A percentile compares a stretch with the other conserved stretches of the same genome.
phyloP scores from a whole-genome alignment of 1,139 yeast species.

The Blastobotrys illinoisensis region DNA sequence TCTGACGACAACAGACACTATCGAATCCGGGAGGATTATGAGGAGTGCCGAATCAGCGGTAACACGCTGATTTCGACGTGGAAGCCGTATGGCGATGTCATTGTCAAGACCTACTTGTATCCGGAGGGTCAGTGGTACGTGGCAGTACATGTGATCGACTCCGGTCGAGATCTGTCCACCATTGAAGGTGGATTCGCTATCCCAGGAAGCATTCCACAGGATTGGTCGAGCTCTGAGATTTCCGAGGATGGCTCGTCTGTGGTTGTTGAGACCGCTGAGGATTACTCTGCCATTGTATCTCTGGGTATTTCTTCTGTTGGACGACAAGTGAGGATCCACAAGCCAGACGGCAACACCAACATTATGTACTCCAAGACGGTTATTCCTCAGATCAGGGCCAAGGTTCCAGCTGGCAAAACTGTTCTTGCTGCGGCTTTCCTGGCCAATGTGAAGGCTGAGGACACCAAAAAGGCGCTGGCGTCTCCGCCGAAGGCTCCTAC shows the following conservation, averaged over 20 bases:
- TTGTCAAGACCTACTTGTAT: slow-evolving; percentile 27
- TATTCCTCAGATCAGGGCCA: slow-evolving; percentile 21
- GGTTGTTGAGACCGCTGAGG: slow-evolving; percentile 10
- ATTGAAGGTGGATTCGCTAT: slow-evolving; percentile 22
- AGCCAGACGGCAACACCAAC: slow-evolving; percentile 32
- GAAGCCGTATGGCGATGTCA: slow-evolving; percentile 26
- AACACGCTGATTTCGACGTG: slow-evolving; percentile 25
- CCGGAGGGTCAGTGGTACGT: slow-evolving; percentile 26
- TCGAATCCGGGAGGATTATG: slow-evolving; percentile 18
- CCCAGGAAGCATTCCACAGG: slow-evolving; percentile 14
- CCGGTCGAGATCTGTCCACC: slow-evolving; percentile 14
- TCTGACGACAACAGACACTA: slow-evolving; percentile 18
- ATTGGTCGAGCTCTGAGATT: slow-evolving; percentile 5
- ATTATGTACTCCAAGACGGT: slow-evolving; percentile 20
- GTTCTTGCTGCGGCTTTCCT: slow-evolving; percentile 17
- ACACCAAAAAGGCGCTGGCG: slow-evolving; percentile 1
- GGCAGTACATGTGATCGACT: slow-evolving; percentile 25
- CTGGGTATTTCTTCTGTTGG: slow-evolving; percentile 9
- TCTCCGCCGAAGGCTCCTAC: slow-evolving; percentile 3
- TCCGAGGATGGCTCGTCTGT: slow-evolving; percentile 9
- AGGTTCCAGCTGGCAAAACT: slow-evolving; percentile 11
- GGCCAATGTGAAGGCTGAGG: slow-evolving; percentile 10
- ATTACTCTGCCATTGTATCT: slow-evolving; percentile 19
- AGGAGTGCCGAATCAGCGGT: slow-evolving; percentile 23
- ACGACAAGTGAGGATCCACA: slow-evolving; percentile 17